phyloP scores from a whole-genome alignment of 2,329 filamentous ascomycete genomes.

The Cordyceps tenuipes region DNA sequence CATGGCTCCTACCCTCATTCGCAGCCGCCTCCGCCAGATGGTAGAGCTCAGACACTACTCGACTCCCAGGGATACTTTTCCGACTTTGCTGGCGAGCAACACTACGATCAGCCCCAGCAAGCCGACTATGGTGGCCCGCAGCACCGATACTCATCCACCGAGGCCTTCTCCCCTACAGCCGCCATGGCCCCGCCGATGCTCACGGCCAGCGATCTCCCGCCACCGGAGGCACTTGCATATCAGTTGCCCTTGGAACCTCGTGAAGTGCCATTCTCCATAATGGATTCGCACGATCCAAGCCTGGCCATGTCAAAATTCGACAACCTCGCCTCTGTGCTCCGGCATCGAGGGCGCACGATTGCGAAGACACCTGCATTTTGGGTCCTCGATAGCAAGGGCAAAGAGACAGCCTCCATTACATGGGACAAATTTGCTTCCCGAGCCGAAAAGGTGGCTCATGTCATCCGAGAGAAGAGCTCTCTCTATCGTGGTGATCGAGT shows the following conservation, averaged over 20 bases:
- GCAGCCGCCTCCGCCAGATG: slow-evolving; percentile 36
- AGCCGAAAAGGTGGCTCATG: slow-evolving; percentile 96
- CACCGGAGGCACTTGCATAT: slow-evolving; percentile 67
- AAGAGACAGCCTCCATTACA: slow-evolving; percentile 92
- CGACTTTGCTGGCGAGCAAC: slow-evolving; percentile 90
- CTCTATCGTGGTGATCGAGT: slow-evolving; percentile 93
- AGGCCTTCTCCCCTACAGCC: slow-evolving; percentile 88
- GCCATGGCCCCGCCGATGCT: slow-evolving; percentile 89
- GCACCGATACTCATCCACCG: slow-evolving; percentile 78
- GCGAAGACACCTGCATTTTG: slow-evolving; percentile 88
- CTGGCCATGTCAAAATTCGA: slow-evolving; percentile 95
- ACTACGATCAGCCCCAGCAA: slow-evolving; percentile 55
- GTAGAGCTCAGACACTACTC: slow-evolving; percentile 69
- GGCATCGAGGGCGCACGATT: slow-evolving; percentile 78
- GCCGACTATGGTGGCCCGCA: slow-evolving; percentile 65
- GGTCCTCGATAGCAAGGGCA: slow-evolving; percentile 91
- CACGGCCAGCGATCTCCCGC: slow-evolving; percentile 70
- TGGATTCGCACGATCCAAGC: slow-evolving; percentile 83
- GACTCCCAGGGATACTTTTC: slow-evolving; percentile 89
- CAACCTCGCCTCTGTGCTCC: slow-evolving; percentile 86
- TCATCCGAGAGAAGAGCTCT: slow-evolving; percentile 96
- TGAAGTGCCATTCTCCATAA: slow-evolving; percentile 89
- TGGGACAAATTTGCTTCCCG: slow-evolving; percentile 95
- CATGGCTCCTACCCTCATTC: slow-evolving; percentile 51
- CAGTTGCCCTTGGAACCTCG: slow-evolving; percentile 85